Evolutionary conservation across 2,329 filamentous ascomycete species (phyloP), one percentile per base, ranked within the genome.

Genomic region (Hymenoscyphus infarciens): DNA sequence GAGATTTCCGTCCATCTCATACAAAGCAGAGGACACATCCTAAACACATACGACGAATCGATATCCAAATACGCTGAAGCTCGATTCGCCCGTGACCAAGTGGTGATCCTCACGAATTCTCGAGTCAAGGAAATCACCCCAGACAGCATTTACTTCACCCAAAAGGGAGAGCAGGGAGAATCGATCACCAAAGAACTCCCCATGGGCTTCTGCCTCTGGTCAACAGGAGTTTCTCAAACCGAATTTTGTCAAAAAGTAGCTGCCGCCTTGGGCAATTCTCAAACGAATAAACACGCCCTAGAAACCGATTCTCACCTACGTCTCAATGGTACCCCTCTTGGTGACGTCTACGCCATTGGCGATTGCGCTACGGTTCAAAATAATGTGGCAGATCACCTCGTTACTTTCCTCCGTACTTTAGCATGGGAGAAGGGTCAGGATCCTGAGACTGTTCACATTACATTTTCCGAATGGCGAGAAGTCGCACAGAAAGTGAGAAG

Each of bases 1-100:
- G 92, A 99, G 75, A 96, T 99, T 57, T 98, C 95, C 0, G 94
- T 99, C 1, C 96, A 99, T 73, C 83, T 99, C 56, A 97, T 99
- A 66, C 95, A 99, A 74, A 96, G 92, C 71, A 86, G 95, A 63
- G 88, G 90, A 49, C 95, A 99, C 71, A 99, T 99, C 67, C 82
- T 99, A 33, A 99, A 99, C 79, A 99, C 95, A 0, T 99, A 99
- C 74, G 95, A 99, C 68, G 95, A 99, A 77, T 89, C 92, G 0
- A 83, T 99, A 1, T 97, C 93, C 11, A 87, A 87, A 73, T 99
- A 96, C 74, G 94, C 95, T 22, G 95, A 99, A 77, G 86, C 91
- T 60, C 88, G 91, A 52, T 97, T 99, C 73, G 86, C 90, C 19
- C 91, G 95, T 72, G 95, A 99, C 74, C 87, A 93, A 69, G 89